A percentile compares a stretch with the other conserved stretches of the same genome.
phyloP scores from a whole-genome alignment of 2,329 filamentous ascomycete genomes.

The Amylocarpus encephaloides region DNA sequence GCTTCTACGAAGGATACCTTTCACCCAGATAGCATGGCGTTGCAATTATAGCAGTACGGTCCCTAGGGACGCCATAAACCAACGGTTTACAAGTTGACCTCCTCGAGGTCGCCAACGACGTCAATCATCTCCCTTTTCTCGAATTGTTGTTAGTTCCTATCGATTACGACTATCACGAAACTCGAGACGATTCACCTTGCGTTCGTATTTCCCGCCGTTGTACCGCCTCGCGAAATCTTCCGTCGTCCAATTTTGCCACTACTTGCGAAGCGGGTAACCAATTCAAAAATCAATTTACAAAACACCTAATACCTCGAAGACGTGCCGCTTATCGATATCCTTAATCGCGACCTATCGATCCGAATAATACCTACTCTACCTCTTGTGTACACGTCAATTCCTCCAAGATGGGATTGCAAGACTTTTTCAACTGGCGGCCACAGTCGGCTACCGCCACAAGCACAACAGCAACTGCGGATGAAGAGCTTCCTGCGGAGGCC shows the following conservation, averaged over 20 bases:
- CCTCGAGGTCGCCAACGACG: slow-evolving; percentile 13
- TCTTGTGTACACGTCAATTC: slow-evolving; percentile 5
- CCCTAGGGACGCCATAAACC: slow-evolving; percentile 39
- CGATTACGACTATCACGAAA: not conserved
- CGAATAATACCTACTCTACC: not conserved
- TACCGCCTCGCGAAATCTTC: slow-evolving; percentile 7
- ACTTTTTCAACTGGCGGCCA: slow-evolving; percentile 41
- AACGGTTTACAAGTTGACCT: slow-evolving; percentile 18
- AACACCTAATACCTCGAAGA: not conserved
- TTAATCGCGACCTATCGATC: slow-evolving; percentile 1
- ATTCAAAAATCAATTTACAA: slow-evolving; percentile 2
- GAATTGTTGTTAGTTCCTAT: slow-evolving; percentile 1
- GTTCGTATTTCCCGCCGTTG: no score
- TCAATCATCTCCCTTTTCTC: slow-evolving; percentile 3
- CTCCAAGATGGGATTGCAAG: slow-evolving; percentile 25
- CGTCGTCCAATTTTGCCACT: slow-evolving; percentile 10
- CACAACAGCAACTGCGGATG: slow-evolving; percentile 38
- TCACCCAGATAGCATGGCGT: slow-evolving; percentile 26
- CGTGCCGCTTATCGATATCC: not conserved
- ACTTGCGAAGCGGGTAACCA: not conserved
- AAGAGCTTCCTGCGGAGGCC: slow-evolving; percentile 66
- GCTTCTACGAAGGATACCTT: slow-evolving; percentile 17
- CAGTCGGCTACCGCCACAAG: slow-evolving; percentile 31
- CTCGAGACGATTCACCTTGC: not conserved
- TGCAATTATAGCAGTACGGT: slow-evolving; percentile 37